These are phyloP conservation scores for Centrapalus pauciflorus DNA, from an alignment of 129 eudicot species.

Conservation along the genomic window DNA sequence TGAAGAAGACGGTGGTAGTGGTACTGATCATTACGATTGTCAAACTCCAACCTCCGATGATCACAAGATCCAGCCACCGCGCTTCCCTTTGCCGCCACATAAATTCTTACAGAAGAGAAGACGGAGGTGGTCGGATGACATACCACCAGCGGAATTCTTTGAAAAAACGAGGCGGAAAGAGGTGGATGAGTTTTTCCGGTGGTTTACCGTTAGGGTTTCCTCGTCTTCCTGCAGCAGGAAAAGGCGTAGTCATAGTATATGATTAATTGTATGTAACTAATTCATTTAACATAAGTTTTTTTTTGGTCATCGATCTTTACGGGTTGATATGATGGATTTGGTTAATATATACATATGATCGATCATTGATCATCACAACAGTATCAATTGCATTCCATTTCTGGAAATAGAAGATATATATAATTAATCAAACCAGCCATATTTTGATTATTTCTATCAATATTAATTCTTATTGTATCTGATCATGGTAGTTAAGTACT, in stretches of 20 bases:
- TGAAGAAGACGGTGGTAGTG: neutral
- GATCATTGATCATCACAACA: too few species aligned
- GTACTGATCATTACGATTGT: slow-evolving; percentile 2
- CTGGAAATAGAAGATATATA: too few species aligned
- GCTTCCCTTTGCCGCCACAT: neutral
- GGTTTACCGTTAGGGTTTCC: slow-evolving; percentile 23
- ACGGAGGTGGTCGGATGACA: slow-evolving; percentile 14
- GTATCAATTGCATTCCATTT: too few species aligned
- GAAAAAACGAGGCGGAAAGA: slow-evolving; percentile 24
- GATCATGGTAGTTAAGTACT: too few species aligned
- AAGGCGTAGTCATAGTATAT: slow-evolving; percentile 30
- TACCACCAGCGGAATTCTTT: slow-evolving; percentile 9
- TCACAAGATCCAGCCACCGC: slow-evolving; percentile 25
- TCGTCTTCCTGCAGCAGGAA: slow-evolving; percentile 24
- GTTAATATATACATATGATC: too few species aligned
- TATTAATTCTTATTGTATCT: too few species aligned
- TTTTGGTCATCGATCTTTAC: too few species aligned
- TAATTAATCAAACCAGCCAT: too few species aligned
- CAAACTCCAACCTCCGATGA: slow-evolving; percentile 30
- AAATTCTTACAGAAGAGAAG: slow-evolving; percentile 12
- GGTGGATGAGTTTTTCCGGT: slow-evolving; percentile 26
- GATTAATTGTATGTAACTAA: too few species aligned
- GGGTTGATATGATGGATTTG: too few species aligned
- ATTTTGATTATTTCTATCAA: too few species aligned
- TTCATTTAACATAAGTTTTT: too few species aligned